Evolutionary conservation across 2,329 filamentous ascomycete species (phyloP).

Genomic region (Ophiocordyceps camponoti-leonardi): DNA sequence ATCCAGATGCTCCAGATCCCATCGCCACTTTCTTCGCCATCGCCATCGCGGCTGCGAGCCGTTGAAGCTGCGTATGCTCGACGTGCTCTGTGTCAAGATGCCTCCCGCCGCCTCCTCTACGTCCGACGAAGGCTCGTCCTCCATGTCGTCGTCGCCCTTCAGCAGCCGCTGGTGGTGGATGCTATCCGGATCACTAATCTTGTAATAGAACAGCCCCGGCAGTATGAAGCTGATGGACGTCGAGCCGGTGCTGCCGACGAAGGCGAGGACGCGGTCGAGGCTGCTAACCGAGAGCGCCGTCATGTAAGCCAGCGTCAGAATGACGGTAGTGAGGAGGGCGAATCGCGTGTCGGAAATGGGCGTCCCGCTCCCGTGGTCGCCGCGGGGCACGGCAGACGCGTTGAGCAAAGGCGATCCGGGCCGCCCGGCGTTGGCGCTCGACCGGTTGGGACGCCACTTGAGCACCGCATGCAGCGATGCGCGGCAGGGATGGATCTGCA

Average conservation of each 20-base stretch:
- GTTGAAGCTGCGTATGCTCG: constrained; percentile 23
- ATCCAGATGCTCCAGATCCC: constrained; percentile 47
- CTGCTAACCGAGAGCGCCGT: constrained; percentile 83
- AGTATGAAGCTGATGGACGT: constrained; percentile 96
- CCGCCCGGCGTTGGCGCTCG: constrained; percentile 18
- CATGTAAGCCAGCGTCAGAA: constrained; percentile 71
- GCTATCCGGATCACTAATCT: constrained; percentile 83
- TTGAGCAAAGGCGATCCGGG: constrained; percentile 25
- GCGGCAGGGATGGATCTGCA: constrained; percentile 90
- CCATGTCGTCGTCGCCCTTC: constrained; percentile 83
- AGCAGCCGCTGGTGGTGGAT: constrained; percentile 69
- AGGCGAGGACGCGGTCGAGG: constrained; percentile 80
- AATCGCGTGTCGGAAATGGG: constrained; percentile 78
- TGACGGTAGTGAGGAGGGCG: constrained; percentile 69
- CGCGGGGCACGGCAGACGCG: constrained; percentile 18
- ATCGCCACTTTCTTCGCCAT: constrained; percentile 38
- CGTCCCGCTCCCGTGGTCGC: constrained; percentile 35
- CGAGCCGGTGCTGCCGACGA: constrained; percentile 85
- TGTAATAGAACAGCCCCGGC: constrained; percentile 94
- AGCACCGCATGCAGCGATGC: constrained; percentile 91
- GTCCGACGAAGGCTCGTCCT: constrained; percentile 34
- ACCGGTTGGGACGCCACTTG: constrained; percentile 60
- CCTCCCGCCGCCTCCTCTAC: constrained; percentile 25
- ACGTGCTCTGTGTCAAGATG: constrained; percentile 24
- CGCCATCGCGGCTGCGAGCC: constrained; percentile 22